Evolutionary conservation across 1,284 basidiomycete species (phyloP), one percentile per base, ranked within the genome.

Genomic region (Tilletia caries): DNA sequence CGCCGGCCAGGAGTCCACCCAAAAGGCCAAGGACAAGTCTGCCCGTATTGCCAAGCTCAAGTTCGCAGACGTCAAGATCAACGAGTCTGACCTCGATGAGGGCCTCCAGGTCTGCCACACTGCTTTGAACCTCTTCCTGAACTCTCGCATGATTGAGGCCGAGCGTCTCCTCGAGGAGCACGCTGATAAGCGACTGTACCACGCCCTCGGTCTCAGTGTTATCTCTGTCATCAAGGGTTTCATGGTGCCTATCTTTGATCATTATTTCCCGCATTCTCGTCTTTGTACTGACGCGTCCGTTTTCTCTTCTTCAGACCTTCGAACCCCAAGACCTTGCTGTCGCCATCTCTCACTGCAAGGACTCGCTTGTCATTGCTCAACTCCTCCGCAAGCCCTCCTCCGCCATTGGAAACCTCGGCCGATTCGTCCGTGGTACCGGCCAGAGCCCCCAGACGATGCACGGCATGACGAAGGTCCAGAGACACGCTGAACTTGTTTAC

Each of bases 211-310:
- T 8, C 75, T 75, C 65, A 79, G 77, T 41, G 71, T 83, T 32
- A 81, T 83, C 33, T 76, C 79, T 18, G 77, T 78, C 29, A 82
- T 83, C 73, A 83, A 83, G 69, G 80, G 76, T n/a, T 77, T 83
- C 72, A 83, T 83, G 81, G 67, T 68, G 62, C 66, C 18, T 23
- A 41, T 12, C 25, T 27, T 10, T 43, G 46, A 29, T 66, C 25
- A 5, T 29, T n/a, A 3, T 46, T 43, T n/a, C 33, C 34, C 27
- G n/a, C 20, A 8, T 54, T 10, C n/a, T 54, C 20, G 27, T 8
- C 8, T 10, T 54, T 67, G 20, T 52, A n/a, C 12, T 20, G 33
- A 66, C 27, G 46, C 65, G 18, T 37, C 20, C 10, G 23, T 67
- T 58, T 46, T 20, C 52, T 4, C 33, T 4, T 34, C 32, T 18